These are phyloP conservation scores for Pezicula neosporulosa DNA, from an alignment of 2,329 filamentous ascomycete genomes.

Conservation along the genomic window DNA sequence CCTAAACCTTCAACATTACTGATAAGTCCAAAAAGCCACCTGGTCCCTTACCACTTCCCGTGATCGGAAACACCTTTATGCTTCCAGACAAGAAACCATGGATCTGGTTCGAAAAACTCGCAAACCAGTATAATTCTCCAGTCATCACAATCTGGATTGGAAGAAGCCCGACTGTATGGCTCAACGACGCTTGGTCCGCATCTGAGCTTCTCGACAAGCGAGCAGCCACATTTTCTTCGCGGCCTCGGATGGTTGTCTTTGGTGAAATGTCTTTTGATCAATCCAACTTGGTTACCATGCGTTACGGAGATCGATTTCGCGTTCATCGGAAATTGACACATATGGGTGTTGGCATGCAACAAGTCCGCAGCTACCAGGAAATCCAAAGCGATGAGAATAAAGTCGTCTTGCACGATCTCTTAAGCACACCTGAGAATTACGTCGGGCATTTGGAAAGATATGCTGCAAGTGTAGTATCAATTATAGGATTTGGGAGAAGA, in stretches of 20 bases:
- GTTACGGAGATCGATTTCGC: constrained; percentile 17
- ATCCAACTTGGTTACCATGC: constrained; percentile 17
- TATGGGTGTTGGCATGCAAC: constrained; percentile 17
- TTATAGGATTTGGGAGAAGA: constrained; percentile 20
- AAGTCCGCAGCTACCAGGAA: constrained; percentile 15
- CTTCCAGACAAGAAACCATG: constrained; percentile 17
- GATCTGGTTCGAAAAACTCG: constrained; percentile 17
- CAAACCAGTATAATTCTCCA: constrained; percentile 14
- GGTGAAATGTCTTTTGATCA: constrained; percentile 16
- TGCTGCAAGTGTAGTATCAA: constrained; percentile 18
- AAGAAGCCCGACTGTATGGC: constrained; percentile 15
- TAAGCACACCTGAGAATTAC: constrained; percentile 14
- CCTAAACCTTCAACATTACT: no score
- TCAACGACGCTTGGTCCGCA: constrained; percentile 15
- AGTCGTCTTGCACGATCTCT: constrained; percentile 14
- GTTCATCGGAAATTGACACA: constrained; percentile 19
- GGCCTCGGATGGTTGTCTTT: constrained; percentile 18
- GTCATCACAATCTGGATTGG: constrained; percentile 21
- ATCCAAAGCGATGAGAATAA: constrained; percentile 20
- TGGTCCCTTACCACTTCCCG: constrained; percentile 15
- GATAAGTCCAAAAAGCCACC: constrained; percentile 10
- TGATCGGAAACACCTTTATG: constrained; percentile 15
- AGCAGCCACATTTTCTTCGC: constrained; percentile 16
- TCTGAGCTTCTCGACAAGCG: constrained; percentile 17
- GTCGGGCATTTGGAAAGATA: constrained; percentile 19